These are phyloP conservation scores for Nectriaceae sp. DNA, from an alignment of 2,329 filamentous ascomycete species.

Conservation along the genomic window DNA sequence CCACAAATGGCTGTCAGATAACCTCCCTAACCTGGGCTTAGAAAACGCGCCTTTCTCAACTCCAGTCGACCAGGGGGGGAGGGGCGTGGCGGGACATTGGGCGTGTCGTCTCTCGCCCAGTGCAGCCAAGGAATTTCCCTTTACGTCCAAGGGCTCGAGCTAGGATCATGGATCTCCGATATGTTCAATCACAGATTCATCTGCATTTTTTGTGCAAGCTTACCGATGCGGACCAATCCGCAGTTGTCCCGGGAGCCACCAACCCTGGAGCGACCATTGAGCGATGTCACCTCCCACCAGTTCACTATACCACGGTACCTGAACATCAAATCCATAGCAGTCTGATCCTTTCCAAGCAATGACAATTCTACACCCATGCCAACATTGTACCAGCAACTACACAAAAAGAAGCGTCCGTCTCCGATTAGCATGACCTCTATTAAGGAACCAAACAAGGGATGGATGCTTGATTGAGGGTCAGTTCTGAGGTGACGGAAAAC, in stretches of 20 bases:
- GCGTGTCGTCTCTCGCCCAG: slow-evolving; percentile 10
- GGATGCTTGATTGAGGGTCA: too few relatives aligned
- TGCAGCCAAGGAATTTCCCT: slow-evolving; percentile 17
- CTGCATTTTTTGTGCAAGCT: slow-evolving; percentile 17
- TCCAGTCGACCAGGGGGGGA: slow-evolving; percentile 15
- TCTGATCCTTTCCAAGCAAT: too few relatives aligned
- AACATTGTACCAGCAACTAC: too few relatives aligned
- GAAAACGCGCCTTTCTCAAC: slow-evolving; percentile 19
- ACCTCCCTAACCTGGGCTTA: slow-evolving; percentile 2
- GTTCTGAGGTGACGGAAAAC: too few relatives aligned
- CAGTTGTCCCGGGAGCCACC: too few relatives aligned
- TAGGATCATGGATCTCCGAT: slow-evolving; percentile 29
- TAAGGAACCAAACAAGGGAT: too few relatives aligned
- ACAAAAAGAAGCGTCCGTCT: too few relatives aligned
- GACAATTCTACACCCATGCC: too few relatives aligned
- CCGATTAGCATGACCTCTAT: too few relatives aligned
- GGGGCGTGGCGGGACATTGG: slow-evolving; percentile 18
- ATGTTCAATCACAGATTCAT: slow-evolving; percentile 30
- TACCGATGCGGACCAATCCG: slow-evolving; percentile 22
- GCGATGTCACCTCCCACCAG: slow-evolving; percentile 17
- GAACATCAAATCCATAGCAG: too few relatives aligned
- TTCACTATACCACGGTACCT: slow-evolving; percentile 13
- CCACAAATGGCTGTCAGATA: slow-evolving; percentile 9
- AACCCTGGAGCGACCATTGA: background rate
- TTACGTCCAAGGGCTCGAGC: slow-evolving; percentile 19